Conservation (phyloP, 2,329 filamentous ascomycete genomes). For the Tolypocladium endophyticum region DNA sequence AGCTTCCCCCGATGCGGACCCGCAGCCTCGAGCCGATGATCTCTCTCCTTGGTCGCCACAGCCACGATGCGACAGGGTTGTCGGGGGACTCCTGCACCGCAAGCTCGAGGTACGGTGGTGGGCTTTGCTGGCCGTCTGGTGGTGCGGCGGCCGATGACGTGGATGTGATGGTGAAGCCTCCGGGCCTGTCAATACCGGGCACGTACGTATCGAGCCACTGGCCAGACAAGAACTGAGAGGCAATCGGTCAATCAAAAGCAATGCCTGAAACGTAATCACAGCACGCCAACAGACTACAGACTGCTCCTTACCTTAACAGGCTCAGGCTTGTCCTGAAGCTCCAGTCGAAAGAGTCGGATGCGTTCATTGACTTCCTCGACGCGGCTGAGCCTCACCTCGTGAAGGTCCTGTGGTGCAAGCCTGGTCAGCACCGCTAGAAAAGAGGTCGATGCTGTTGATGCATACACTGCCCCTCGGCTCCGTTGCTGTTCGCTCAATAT, state of each 20-base stretch:
- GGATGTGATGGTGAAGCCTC: constrained; percentile 83
- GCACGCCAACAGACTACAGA: background rate
- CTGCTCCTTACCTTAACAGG: constrained; percentile 32
- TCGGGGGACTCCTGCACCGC: constrained; percentile 62
- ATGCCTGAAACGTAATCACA: background rate
- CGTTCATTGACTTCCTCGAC: constrained; percentile 56
- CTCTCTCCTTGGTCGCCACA: constrained; percentile 49
- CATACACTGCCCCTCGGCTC: constrained; percentile 55
- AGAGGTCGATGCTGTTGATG: background rate
- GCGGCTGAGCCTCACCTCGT: constrained; percentile 48
- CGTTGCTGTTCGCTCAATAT: constrained; percentile 62
- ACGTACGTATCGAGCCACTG: constrained; percentile 84
- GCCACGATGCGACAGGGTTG: constrained; percentile 66
- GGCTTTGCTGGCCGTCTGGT: background rate
- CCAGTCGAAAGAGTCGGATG: constrained; percentile 58
- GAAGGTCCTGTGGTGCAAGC: constrained; percentile 31
- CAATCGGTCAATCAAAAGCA: background rate
- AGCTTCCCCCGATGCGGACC: constrained; percentile 70
- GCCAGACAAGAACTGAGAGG: constrained; percentile 54
- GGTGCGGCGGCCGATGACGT: constrained; percentile 43
- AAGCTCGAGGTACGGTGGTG: constrained; percentile 55
- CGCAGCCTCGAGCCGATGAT: constrained; percentile 49
- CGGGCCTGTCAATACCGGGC: constrained; percentile 57
- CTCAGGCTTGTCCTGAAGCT: constrained; percentile 33
- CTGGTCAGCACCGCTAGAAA: background rate